These are phyloP conservation scores for Pseudopyricularia javanii DNA, from an alignment of 2,329 filamentous ascomycete species.

Conservation along the genomic window DNA sequence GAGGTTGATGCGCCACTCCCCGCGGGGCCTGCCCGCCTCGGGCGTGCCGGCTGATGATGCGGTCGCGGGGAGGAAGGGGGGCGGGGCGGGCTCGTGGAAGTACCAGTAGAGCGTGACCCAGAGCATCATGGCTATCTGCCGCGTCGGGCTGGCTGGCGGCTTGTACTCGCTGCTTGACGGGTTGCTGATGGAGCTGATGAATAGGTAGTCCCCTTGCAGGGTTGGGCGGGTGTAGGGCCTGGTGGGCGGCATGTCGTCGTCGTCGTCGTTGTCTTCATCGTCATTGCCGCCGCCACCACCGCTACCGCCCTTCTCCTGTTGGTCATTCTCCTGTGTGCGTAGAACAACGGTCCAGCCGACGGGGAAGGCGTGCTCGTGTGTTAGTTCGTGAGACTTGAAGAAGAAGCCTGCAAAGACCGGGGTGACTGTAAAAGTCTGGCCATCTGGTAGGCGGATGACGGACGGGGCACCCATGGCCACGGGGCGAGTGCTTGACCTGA, in stretches of 20 bases:
- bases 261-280: neutral
- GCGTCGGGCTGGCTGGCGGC: conserved; percentile 65
- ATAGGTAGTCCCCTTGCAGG: conserved; percentile 66
- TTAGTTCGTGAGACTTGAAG: conserved; percentile 72
- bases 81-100: conserved; percentile 76
- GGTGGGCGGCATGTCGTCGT: conserved; percentile 22
- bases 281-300: conserved; percentile 1
- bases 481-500: neutral
- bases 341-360: conserved; percentile 85
- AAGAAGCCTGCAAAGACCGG: conserved; percentile 86
- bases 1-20: conserved; percentile 79
- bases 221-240: conserved; percentile 66
- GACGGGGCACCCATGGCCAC: conserved; percentile 15
- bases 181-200: conserved; percentile 84
- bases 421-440: conserved; percentile 67
- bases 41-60: conserved; percentile 54
- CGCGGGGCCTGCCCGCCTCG: conserved; percentile 57
- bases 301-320: conserved; percentile 15
- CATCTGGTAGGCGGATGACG: conserved; percentile 69
- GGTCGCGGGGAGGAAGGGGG: conserved; percentile 44
- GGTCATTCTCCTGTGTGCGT: conserved; percentile 43
- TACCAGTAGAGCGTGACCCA: conserved; percentile 96
- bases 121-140: conserved; percentile 92
- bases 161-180: conserved; percentile 72
- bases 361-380: conserved; percentile 55